phyloP scores from a whole-genome alignment of 306 rosid genomes.

The peach (Prunus persica) region DNA sequence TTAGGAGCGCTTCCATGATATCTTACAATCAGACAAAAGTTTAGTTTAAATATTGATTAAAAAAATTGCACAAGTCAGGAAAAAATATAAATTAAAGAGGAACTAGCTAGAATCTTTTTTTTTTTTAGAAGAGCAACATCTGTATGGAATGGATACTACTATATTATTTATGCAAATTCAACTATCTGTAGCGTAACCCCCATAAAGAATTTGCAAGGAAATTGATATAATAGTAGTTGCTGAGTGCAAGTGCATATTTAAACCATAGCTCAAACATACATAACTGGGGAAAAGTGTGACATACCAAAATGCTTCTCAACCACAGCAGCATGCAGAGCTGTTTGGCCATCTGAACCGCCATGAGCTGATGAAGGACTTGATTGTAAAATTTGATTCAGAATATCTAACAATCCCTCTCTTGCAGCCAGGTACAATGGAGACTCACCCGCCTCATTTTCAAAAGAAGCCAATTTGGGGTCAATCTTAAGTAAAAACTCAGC shows the following conservation, averaged over 20 bases:
- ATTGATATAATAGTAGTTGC: too few species aligned
- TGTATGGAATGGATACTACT: too few species aligned
- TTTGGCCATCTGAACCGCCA: not conserved
- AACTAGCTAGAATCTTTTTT: too few species aligned
- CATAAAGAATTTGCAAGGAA: too few species aligned
- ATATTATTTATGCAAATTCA: too few species aligned
- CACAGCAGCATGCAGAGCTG: conserved; percentile 13
- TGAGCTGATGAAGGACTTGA: not conserved
- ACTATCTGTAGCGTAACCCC: too few species aligned
- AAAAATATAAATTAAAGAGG: too few species aligned
- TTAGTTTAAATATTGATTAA: not conserved
- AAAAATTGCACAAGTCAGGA: too few species aligned
- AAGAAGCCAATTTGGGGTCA: not conserved
- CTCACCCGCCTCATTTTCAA: not conserved
- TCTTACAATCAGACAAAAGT: not conserved
- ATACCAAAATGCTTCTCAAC: conserved; percentile 6
- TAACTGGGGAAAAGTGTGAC: too few species aligned
- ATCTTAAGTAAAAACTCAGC: not conserved
- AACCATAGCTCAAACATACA: too few species aligned
- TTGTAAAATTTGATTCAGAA: not conserved
- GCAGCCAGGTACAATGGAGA: conserved; percentile 12
- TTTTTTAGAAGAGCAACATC: too few species aligned
- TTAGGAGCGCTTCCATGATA: not conserved
- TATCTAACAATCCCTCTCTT: not conserved
- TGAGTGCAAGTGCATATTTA: too few species aligned